Evolutionary conservation across 2,329 filamentous ascomycete genomes (phyloP).

Genomic region (Truncatella angustata): DNA sequence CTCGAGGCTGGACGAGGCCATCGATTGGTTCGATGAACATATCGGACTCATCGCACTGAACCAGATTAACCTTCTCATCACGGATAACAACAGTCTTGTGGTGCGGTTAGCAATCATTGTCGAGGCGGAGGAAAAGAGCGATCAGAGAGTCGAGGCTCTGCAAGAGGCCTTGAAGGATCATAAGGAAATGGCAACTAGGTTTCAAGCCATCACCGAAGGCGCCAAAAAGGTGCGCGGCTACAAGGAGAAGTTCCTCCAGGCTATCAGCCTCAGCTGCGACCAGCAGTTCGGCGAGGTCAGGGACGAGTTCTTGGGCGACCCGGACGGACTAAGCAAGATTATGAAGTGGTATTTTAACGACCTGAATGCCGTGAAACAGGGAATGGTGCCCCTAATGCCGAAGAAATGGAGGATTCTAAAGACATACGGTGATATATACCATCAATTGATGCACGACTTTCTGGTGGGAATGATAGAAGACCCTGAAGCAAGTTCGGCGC

Average conservation of each 20-base stretch:
- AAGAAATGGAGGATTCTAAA: conserved; percentile 96
- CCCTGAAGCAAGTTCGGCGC: conserved; percentile 76
- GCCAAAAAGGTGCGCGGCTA: conserved; percentile 91
- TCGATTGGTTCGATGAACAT: conserved; percentile 96
- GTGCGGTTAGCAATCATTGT: conserved; percentile 90
- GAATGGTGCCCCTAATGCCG: conserved; percentile 88
- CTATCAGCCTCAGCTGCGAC: conserved; percentile 71
- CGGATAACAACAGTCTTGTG: conserved; percentile 84
- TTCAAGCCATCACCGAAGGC: conserved; percentile 93
- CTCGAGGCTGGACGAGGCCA: conserved; percentile 76
- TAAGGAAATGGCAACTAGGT: conserved; percentile 87
- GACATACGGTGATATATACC: conserved; percentile 88
- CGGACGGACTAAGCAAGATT: conserved; percentile 78
- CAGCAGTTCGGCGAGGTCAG: conserved; percentile 71
- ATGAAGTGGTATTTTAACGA: conserved; percentile 99
- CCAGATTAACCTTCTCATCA: conserved; percentile 80
- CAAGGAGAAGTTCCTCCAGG: conserved; percentile 89
- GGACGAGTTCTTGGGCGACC: conserved; percentile 78
- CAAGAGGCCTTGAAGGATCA: conserved; percentile 96
- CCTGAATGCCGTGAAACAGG: conserved; percentile 87
- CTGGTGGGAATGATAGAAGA: conserved; percentile 81
- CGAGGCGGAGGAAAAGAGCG: conserved; percentile 94
- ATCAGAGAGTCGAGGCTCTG: conserved; percentile 84
- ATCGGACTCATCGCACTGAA: conserved; percentile 86
- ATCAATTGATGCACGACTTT: conserved; percentile 93